phyloP scores from a whole-genome alignment of 2,329 filamentous ascomycete species.

The Monosporascus sp. region DNA sequence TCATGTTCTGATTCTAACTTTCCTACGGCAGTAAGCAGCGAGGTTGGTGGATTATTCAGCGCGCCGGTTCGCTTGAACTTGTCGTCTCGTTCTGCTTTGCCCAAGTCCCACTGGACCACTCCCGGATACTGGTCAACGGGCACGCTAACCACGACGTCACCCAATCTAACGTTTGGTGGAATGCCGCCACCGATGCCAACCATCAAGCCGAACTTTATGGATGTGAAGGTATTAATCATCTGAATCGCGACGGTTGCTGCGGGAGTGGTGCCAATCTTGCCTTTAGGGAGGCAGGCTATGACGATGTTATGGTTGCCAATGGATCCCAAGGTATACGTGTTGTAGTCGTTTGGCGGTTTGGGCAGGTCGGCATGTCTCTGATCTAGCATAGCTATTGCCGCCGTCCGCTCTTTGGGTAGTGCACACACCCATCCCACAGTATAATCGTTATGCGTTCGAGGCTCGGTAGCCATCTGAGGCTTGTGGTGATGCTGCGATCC shows the following conservation, averaged over 20 bases:
- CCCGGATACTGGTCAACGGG: conserved; percentile 9
- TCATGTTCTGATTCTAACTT: conserved; percentile 9
- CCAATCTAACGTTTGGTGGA: conserved; percentile 14
- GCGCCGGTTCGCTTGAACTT: conserved; percentile 12
- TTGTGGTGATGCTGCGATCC: no score
- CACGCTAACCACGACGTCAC: conserved; percentile 21
- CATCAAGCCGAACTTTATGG: conserved; percentile 34
- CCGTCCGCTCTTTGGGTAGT: conserved; percentile 12
- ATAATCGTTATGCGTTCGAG: conserved; percentile 9
- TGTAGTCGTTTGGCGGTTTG: conserved; percentile 5
- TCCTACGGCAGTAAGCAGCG: conserved; percentile 12
- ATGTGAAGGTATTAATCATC: conserved; percentile 26
- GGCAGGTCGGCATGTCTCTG: conserved; percentile 7
- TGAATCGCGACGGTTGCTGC: conserved; percentile 27
- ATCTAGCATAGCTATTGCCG: conserved; percentile 16
- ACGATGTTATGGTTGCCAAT: conserved; percentile 18
- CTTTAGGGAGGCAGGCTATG: conserved; percentile 14
- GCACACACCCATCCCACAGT: conserved; percentile 18
- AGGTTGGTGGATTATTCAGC: conserved; percentile 14
- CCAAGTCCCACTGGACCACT: conserved; percentile 20
- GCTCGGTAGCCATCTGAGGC: neutral
- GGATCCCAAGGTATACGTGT: conserved; percentile 15
- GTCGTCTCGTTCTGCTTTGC: conserved; percentile 9
- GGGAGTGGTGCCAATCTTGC: conserved; percentile 26
- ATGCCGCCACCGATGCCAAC: conserved; percentile 35